Evolutionary conservation across 768 basidiomycete genomes (phyloP).

Genomic region (Pleurotus platypus): DNA sequence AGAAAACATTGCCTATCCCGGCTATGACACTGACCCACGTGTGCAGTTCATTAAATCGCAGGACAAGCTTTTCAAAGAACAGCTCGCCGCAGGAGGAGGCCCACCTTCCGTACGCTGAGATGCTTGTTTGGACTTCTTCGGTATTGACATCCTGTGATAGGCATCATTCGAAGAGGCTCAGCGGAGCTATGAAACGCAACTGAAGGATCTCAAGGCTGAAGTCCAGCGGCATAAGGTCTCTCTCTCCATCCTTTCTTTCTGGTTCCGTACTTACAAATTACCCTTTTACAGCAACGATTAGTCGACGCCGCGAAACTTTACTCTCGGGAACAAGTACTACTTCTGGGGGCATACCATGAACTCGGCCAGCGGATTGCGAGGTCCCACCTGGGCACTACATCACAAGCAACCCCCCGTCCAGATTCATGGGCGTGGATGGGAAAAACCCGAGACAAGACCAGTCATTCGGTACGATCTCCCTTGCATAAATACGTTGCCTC

Average conservation of each 20-base stretch:
- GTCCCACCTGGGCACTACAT: conserved; percentile 51
- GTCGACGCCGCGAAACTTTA: conserved; percentile 59
- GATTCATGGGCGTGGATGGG: conserved; percentile 47
- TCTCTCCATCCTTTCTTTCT: not conserved
- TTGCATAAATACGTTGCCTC: not conserved
- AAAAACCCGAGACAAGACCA: conserved; percentile 5
- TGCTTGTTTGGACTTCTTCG: not conserved
- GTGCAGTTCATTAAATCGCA: conserved; percentile 89
- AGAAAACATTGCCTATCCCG: not conserved
- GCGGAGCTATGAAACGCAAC: conserved; percentile 58
- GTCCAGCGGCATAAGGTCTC: conserved; percentile 51
- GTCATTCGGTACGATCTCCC: not conserved
- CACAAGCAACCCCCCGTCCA: conserved; percentile 43
- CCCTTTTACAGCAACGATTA: conserved; percentile 37
- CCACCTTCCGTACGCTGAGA: conserved; percentile 37
- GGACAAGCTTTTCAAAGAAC: conserved; percentile 85
- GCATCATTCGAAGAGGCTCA: conserved; percentile 73
- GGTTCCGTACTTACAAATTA: not conserved
- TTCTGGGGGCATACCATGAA: conserved; percentile 73
- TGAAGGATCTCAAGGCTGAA: conserved; percentile 65
- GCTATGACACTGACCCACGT: not conserved
- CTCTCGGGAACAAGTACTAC: conserved; percentile 73
- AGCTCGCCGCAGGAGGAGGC: conserved; percentile 56
- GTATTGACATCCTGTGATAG: conserved; percentile 18
- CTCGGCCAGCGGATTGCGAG: conserved; percentile 63